These are phyloP conservation scores for Cornus kousa DNA, from an alignment of 148 eudicot genomes.

Conservation along the genomic window DNA sequence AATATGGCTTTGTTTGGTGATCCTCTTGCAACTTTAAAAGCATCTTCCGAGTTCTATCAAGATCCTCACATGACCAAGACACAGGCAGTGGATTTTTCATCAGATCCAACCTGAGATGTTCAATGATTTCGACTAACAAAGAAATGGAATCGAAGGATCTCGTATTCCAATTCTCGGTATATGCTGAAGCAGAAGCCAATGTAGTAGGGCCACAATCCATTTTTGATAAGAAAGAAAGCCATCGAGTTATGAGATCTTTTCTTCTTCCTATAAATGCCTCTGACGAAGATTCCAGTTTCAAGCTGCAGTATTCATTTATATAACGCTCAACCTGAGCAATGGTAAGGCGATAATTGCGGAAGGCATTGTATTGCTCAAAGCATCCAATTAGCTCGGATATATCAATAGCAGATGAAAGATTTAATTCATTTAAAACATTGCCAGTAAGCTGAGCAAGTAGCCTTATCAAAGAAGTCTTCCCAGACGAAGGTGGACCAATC, in stretches of 20 bases:
- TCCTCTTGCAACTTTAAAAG: conserved; percentile 55
- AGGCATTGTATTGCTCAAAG: conserved; percentile 93
- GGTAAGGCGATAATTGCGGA: conserved; percentile 60
- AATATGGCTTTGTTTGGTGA: conserved; percentile 32
- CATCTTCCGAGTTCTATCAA: conserved; percentile 41
- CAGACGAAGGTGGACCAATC: conserved; percentile 89
- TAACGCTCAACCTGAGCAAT: conserved; percentile 57
- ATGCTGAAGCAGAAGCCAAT: conserved; percentile 30
- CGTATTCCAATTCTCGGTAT: conserved; percentile 45
- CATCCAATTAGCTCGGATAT: conserved; percentile 91
- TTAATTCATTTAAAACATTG: conserved; percentile 76
- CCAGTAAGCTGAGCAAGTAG: conserved; percentile 83
- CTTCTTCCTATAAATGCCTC: conserved; percentile 39
- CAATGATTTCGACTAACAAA: conserved; percentile 61
- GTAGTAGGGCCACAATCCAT: conserved; percentile 33
- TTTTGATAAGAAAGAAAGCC: conserved; percentile 63
- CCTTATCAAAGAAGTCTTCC: conserved; percentile 84
- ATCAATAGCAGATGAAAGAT: conserved; percentile 93
- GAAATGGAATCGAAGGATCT: conserved; percentile 32
- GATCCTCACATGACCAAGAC: conserved; percentile 59
- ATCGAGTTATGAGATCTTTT: conserved; percentile 45
- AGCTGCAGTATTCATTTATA: conserved; percentile 65
- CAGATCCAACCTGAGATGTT: conserved; percentile 38
- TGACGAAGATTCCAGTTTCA: conserved; percentile 47
- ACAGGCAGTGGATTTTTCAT: conserved; percentile 37